Conservation (phyloP, 225 moss, liverwort and hornwort species). For the Pseudisothecium myosuroides region DNA sequence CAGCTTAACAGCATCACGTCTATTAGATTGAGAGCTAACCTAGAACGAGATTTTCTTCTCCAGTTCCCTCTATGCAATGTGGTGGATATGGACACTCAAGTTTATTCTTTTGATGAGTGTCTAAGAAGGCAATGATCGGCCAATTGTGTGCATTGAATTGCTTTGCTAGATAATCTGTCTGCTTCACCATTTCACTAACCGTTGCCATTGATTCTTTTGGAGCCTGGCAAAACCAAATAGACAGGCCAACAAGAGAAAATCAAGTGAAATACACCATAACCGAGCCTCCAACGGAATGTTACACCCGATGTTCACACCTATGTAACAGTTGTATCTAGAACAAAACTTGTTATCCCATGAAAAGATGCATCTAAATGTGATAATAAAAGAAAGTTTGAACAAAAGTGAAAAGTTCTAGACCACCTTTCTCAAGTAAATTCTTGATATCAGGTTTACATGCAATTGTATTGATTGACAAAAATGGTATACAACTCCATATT, state of each 20-base stretch:
- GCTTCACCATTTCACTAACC: conserved; percentile 47
- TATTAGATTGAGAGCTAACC: conserved; percentile 13
- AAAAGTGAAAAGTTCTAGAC: not conserved
- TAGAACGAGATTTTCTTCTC: conserved; percentile 74
- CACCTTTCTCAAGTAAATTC: not conserved
- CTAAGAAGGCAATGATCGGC: conserved; percentile 60
- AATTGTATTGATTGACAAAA: not conserved
- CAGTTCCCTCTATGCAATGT: conserved; percentile 63
- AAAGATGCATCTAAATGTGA: not conserved
- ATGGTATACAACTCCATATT: not conserved
- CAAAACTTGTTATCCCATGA: not conserved
- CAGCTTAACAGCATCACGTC: not conserved
- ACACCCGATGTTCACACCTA: too few relatives aligned
- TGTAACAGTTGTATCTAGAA: not conserved
- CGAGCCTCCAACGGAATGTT: not conserved
- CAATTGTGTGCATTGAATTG: conserved; percentile 46
- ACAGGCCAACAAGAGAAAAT: not conserved
- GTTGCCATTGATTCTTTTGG: conserved; percentile 15
- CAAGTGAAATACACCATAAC: not conserved
- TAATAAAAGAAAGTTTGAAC: not conserved
- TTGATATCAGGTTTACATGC: not conserved
- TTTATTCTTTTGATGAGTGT: conserved; percentile 49
- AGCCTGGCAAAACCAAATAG: conserved; percentile 17
- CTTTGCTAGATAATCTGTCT: conserved; percentile 37
- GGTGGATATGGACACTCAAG: conserved; percentile 57